Evolutionary conservation across 1,139 yeast genomes (phyloP).

Genomic region (Torulaspora globosa): DNA sequence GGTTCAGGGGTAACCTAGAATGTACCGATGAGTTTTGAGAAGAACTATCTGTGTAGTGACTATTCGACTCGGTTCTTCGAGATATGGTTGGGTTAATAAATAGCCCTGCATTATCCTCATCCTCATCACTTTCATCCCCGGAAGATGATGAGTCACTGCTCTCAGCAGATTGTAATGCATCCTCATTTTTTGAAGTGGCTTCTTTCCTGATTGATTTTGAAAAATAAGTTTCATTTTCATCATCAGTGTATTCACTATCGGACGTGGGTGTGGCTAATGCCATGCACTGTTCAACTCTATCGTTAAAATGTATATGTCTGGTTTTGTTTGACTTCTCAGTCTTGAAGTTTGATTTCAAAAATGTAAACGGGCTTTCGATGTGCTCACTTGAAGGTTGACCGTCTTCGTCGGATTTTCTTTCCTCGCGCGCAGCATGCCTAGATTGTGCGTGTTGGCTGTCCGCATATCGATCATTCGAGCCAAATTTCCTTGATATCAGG

Average conservation of each 20-base stretch:
- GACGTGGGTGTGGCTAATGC: slow-evolving; percentile 52
- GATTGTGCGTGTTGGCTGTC: neutral
- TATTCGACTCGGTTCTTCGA: slow-evolving; percentile 26
- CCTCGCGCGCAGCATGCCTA: neutral
- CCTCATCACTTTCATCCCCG: slow-evolving; percentile 33
- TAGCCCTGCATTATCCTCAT: slow-evolving; percentile 39
- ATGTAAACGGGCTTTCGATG: slow-evolving; percentile 15
- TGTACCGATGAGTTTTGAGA: slow-evolving; percentile 34
- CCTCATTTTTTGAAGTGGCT: slow-evolving; percentile 14
- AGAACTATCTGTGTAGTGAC: slow-evolving; percentile 34
- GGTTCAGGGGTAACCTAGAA: slow-evolving; percentile 31
- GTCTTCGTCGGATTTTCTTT: neutral
- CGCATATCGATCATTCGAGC: neutral
- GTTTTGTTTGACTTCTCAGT: slow-evolving; percentile 31
- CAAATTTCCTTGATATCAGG: neutral
- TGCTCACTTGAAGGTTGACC: slow-evolving; percentile 15
- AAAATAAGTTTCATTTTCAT: slow-evolving; percentile 29
- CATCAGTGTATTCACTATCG: slow-evolving; percentile 39
- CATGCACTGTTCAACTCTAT: slow-evolving; percentile 87
- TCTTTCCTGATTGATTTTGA: slow-evolving; percentile 20
- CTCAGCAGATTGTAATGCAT: slow-evolving; percentile 10
- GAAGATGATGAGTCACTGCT: slow-evolving; percentile 17
- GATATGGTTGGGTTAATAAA: slow-evolving; percentile 37
- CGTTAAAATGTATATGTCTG: slow-evolving; percentile 83
- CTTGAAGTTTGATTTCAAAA: slow-evolving; percentile 26